phyloP scores from a whole-genome alignment of 2,329 filamentous ascomycete species.

The Neophaeococcomyces mojaviensis region DNA sequence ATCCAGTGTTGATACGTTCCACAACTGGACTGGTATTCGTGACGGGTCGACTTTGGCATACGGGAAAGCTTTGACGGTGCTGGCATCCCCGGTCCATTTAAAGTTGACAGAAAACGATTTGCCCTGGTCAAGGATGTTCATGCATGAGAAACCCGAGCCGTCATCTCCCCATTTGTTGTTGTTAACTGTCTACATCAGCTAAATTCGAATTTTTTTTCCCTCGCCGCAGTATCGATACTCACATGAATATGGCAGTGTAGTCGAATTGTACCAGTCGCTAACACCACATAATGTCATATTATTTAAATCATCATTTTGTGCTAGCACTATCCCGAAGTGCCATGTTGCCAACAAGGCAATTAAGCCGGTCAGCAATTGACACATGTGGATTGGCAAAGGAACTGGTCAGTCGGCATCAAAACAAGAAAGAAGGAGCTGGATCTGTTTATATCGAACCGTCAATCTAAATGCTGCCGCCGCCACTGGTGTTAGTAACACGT shows the following conservation, averaged over 20 bases:
- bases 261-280: constrained; percentile 13
- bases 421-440: neutral
- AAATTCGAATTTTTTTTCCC: neutral
- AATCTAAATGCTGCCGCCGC: neutral
- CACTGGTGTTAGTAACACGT: neutral
- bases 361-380: constrained; percentile 5
- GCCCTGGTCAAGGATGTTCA: constrained; percentile 9
- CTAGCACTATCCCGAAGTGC: neutral
- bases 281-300: constrained; percentile 9
- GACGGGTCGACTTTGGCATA: constrained; percentile 12
- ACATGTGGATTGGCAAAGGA: neutral
- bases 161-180: constrained; percentile 16
- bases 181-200: constrained; percentile 9
- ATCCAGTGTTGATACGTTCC: constrained; percentile 13
- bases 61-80: constrained; percentile 13
- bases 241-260: constrained; percentile 13
- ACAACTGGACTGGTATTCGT: constrained; percentile 11
- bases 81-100: constrained; percentile 12
- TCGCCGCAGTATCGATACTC: neutral
- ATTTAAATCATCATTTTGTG: constrained; percentile 1
- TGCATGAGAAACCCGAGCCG: constrained; percentile 10
- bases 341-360: constrained; percentile 7
- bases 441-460: neutral
- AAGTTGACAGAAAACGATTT: constrained; percentile 11
- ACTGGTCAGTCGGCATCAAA: no score